Evolutionary conservation across 2,329 filamentous ascomycete species (phyloP), one percentile per base, ranked within the genome.

Genomic region (Alternaria dauci): DNA sequence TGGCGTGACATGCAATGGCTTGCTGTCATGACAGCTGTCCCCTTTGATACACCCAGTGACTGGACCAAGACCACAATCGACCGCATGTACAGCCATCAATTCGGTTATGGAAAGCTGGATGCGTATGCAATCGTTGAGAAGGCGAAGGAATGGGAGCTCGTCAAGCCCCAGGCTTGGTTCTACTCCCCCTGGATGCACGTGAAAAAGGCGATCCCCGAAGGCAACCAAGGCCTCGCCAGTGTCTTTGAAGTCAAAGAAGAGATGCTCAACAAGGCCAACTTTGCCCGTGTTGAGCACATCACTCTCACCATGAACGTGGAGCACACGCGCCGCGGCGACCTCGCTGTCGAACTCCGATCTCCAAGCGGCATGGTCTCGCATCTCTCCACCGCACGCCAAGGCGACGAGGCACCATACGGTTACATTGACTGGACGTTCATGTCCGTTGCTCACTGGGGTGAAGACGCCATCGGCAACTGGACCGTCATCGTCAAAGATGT

Each of bases 381-480:
- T 74, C 87, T 99, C 54, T 91, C 94, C 5, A 91, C 89, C 12
- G 83, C 90, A 2, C 90, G 95, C 66, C 85, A 85, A 61, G 79
- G 87, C 23, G 95, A 99, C 77, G 82, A 85, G 1, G 86, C 85
- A 36, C 76, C 81, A 0, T 79, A 81, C 23, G 95, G 95, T 8
- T 99, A 98, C 76, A 82, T 89, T 38, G 93, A 98, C 80, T 99
- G 95, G 95, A 98, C 94, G 0, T 99, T 99, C 73, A 99, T 99
- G 95, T 96, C 90, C 63, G 95, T 99, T 38, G 94, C 90, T 65
- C 95, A 99, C 77, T 99, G 94, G 93, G 95, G 95, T 50, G 95
- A 99, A 79, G 85, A 86, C 43, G 94, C 93, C 60, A 79, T 94
- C 58, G 95, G 95, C 53, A 94, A 87, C 23, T 99, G 95, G 95